phyloP scores from a whole-genome alignment of 164 flowering plant species.

The Houttuynia cordata region DNA sequence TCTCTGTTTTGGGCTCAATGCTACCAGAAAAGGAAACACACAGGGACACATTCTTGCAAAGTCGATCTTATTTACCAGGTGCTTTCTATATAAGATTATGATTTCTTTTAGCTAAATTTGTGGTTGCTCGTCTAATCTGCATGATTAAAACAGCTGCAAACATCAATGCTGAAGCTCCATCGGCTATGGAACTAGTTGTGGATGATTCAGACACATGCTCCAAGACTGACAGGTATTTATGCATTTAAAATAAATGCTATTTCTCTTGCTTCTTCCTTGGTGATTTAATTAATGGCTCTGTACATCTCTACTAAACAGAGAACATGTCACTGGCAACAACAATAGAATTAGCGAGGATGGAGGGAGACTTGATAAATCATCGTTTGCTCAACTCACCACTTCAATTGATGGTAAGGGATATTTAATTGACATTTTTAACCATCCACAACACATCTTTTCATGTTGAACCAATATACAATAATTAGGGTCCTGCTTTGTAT shows the following conservation, averaged over 20 bases:
- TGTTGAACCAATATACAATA: neutral
- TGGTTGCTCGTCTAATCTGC: neutral
- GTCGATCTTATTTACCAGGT: neutral
- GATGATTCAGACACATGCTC: constrained; percentile 8
- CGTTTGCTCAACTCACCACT: neutral
- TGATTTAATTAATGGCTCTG: neutral
- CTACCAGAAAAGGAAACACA: neutral
- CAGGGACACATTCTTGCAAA: neutral
- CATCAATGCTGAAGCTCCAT: constrained; percentile 12
- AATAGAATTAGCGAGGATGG: neutral
- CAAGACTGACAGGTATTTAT: constrained; percentile 15
- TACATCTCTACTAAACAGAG: neutral
- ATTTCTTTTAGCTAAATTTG: neutral
- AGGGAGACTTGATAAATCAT: neutral
- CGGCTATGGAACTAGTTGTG: constrained; percentile 9
- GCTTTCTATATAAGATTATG: too few relatives aligned
- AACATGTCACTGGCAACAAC: neutral
- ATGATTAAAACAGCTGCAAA: constrained; percentile 18
- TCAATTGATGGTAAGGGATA: neutral
- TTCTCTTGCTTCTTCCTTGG: neutral
- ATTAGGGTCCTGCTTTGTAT: neutral
- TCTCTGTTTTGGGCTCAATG: constrained; percentile 7
- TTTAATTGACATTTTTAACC: neutral
- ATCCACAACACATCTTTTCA: too few relatives aligned
- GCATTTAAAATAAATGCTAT: neutral